phyloP scores from a whole-genome alignment of 2,329 filamentous ascomycete genomes.

The Periconia digitata region DNA sequence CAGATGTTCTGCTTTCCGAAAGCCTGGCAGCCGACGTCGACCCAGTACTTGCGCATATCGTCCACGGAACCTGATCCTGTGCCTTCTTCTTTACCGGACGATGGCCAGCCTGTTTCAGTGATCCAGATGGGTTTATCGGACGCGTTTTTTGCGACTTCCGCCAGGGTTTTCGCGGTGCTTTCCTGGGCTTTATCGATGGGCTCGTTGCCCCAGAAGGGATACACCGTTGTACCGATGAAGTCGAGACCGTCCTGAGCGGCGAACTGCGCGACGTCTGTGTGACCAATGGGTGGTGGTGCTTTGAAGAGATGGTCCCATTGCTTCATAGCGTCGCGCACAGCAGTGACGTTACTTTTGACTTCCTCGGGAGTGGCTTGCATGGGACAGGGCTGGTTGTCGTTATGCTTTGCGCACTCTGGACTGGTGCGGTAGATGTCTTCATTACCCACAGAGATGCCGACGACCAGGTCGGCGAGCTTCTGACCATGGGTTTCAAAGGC shows the following conservation, averaged over 20 bases:
- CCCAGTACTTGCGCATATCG: constrained; percentile 33
- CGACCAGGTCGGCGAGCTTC: constrained; percentile 55
- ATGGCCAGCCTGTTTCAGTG: constrained; percentile 39
- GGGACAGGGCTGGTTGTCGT: neutral
- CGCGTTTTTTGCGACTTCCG: constrained; percentile 19
- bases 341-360: constrained; percentile 57
- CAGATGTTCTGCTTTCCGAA: constrained; percentile 36
- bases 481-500: constrained; percentile 36
- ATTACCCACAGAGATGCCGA: constrained; percentile 38
- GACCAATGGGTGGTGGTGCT: constrained; percentile 42
- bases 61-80: constrained; percentile 1
- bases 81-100: constrained; percentile 13
- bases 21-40: constrained; percentile 29
- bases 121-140: constrained; percentile 35
- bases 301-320: neutral
- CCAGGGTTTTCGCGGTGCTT: constrained; percentile 25
- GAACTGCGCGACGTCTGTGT: constrained; percentile 33
- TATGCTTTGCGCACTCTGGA: constrained; percentile 41
- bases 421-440: constrained; percentile 56
- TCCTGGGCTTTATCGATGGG: constrained; percentile 43
- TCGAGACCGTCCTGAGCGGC: constrained; percentile 29
- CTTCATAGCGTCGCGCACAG: constrained; percentile 13
- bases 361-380: neutral
- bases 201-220: constrained; percentile 35
- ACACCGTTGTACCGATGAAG: constrained; percentile 37